A percentile compares a stretch with the other conserved stretches of the same genome.
Evolutionary conservation across 1,284 basidiomycete species (phyloP).

Genomic region (Vanrija sp.): DNA sequence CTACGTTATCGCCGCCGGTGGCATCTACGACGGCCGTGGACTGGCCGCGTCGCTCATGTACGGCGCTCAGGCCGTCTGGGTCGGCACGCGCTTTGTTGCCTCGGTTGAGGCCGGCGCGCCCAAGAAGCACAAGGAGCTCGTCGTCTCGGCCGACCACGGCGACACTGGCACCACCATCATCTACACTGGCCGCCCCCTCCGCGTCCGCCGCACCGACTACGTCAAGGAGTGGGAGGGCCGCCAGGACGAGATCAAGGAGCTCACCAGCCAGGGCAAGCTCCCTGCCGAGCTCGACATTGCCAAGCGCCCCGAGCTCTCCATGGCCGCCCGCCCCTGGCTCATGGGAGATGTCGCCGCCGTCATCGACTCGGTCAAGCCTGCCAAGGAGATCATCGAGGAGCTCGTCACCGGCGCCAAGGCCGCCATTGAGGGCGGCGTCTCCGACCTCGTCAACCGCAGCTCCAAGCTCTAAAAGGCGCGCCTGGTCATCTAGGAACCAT

Average conservation of each 20-base stretch:
- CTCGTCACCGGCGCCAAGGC: conserved; percentile 54
- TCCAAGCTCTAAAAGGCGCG: neutral
- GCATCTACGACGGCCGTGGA: conserved; percentile 76
- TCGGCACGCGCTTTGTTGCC: conserved; percentile 86
- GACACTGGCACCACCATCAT: conserved; percentile 70
- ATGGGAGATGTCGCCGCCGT: conserved; percentile 74
- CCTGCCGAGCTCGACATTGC: conserved; percentile 5
- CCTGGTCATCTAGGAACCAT: too few species aligned
- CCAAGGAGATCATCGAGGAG: conserved; percentile 71
- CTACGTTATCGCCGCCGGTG: conserved; percentile 78
- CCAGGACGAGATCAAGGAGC: conserved; percentile 54
- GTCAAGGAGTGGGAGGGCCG: conserved; percentile 62
- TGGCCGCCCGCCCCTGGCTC: conserved; percentile 44
- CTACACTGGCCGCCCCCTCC: conserved; percentile 80
- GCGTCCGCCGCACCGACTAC: conserved; percentile 74
- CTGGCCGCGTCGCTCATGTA: conserved; percentile 79
- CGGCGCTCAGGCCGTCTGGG: conserved; percentile 83
- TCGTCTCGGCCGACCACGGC: conserved; percentile 44
- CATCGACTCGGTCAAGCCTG: conserved; percentile 71
- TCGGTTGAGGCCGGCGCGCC: conserved; percentile 18
- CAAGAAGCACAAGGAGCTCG: conserved; percentile 22
- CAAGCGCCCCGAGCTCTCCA: conserved; percentile 16
- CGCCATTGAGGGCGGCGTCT: conserved; percentile 27
- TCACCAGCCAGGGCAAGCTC: conserved; percentile 67
- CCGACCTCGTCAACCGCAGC: neutral